Evolutionary conservation across 345 rosid genomes (phyloP).

Genomic region (Eucalyptus pauciflora): DNA sequence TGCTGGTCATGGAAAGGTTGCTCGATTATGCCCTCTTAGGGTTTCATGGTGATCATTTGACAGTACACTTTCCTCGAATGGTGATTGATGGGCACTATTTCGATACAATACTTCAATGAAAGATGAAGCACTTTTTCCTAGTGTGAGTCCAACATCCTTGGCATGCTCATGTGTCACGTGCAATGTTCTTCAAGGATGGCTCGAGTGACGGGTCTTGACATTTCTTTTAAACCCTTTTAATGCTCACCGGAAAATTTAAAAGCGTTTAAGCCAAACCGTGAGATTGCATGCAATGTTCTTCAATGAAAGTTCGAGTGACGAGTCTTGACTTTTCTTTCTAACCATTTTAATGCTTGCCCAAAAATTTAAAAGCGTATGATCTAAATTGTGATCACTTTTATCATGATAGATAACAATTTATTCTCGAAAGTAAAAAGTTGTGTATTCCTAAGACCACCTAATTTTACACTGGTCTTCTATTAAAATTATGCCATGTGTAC

Average conservation of each 20-base stretch:
- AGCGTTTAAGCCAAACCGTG: background rate
- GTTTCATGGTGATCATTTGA: background rate
- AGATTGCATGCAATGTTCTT: background rate
- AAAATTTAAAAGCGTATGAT: rapidly evolving
- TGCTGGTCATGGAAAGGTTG: background rate
- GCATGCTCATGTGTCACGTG: background rate
- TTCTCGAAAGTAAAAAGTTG: rapidly evolving
- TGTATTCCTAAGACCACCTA: rapidly evolving
- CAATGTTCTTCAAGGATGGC: background rate
- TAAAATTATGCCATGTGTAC: background rate
- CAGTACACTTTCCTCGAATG: background rate
- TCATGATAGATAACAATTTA: background rate
- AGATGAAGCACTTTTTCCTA: background rate
- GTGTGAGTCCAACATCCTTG: background rate
- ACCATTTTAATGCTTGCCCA: background rate
- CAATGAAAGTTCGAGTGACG: background rate
- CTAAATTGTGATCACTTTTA: background rate
- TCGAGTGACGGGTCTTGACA: background rate
- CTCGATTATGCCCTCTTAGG: background rate
- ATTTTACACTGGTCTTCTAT: rapidly evolving
- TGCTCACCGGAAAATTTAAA: background rate
- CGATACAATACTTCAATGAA: background rate
- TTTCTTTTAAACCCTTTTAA: background rate
- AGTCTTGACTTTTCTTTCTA: background rate
- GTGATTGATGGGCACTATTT: background rate